Evolutionary conservation across 2,329 filamentous ascomycete genomes (phyloP), one percentile per base, ranked within the genome.

Genomic region (Ceratocystis papillata): DNA sequence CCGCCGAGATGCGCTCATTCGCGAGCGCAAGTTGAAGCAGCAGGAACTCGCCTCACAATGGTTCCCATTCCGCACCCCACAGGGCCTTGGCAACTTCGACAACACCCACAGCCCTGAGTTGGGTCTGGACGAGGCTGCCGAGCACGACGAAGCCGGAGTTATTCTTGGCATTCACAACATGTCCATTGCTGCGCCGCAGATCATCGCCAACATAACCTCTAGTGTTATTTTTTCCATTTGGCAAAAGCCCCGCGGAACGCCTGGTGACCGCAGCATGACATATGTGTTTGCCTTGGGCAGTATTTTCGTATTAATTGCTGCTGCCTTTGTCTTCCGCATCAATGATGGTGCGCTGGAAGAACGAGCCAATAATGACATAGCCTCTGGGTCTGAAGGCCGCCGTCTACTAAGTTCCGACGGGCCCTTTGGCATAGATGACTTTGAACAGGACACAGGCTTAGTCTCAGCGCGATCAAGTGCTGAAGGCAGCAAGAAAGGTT

Each of bases 111-210:
- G 67, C 57, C 69, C 73, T 3, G 69, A 74, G 30, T 71, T 71
- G 8, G 75, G 75, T 6, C 74, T 81, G 60, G 75, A 82, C 60
- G 80, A 81, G n/a, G 80, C 81, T 2, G 80, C 83, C 30, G 80
- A 83, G 48, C 79, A 83, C 1, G 88, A 92, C 71, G 88, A 94
- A 73, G 90, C 91, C 3, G 91, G 93, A 53, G 88, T 96, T 50
- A 90, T 97, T 57, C 81, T 97, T 1, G 93, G 93, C 7, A 91
- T 97, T 65, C 93, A 97, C 79, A 97, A 97, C 75, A 93, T 97
- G 77, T 87, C 92, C 17, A 89, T 97, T 70, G 90, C 92, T 0
- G 86, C 90, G 4, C 93, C 93, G 1, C 93, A 97, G 74, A 92
- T 96, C 68, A 81, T 96, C 65, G 91, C 93, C 10, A 96, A 91